Evolutionary conservation across 768 basidiomycete genomes (phyloP).

Genomic region (Tulasnella sp.): DNA sequence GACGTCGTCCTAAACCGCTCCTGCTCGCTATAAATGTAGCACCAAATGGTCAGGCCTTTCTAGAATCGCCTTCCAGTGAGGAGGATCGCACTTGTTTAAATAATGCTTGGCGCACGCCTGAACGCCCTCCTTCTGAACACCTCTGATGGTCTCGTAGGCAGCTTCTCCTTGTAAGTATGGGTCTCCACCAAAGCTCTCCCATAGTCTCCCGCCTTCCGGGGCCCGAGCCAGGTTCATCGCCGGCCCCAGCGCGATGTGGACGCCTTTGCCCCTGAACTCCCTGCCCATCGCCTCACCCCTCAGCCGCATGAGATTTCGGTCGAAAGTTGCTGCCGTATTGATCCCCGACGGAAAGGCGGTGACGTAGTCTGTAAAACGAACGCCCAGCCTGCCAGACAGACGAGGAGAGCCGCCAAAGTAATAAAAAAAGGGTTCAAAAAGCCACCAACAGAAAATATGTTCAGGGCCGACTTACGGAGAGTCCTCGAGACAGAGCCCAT

Average conservation of each 20-base stretch:
- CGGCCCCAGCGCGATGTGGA: slow-evolving; percentile 56
- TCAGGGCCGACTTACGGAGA: slow-evolving; percentile 38
- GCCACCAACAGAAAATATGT: not conserved
- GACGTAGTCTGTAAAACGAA: slow-evolving; percentile 64
- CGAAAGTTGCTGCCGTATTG: slow-evolving; percentile 72
- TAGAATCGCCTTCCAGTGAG: not conserved
- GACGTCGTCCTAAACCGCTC: slow-evolving; percentile 34
- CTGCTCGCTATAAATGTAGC: slow-evolving; percentile 35
- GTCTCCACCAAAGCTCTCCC: slow-evolving; percentile 68
- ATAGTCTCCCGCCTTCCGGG: slow-evolving; percentile 76
- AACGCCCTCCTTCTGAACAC: slow-evolving; percentile 68
- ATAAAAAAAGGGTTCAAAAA: not conserved
- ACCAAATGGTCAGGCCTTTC: not conserved
- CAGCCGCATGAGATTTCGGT: slow-evolving; percentile 65
- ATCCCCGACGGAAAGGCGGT: slow-evolving; percentile 80
- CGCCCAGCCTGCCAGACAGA: slow-evolving; percentile 42
- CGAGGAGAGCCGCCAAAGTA: not conserved
- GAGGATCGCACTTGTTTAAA: slow-evolving; percentile 47
- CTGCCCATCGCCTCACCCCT: slow-evolving; percentile 72
- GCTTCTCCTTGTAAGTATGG: slow-evolving; percentile 78
- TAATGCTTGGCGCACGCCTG: slow-evolving; percentile 84
- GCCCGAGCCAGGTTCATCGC: slow-evolving; percentile 77
- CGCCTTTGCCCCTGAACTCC: slow-evolving; percentile 78
- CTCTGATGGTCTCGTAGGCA: slow-evolving; percentile 68
- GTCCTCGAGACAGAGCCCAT: slow-evolving; percentile 38